Evolutionary conservation across 257 asterid species (phyloP).

Genomic region (Gynochthodes officinalis): DNA sequence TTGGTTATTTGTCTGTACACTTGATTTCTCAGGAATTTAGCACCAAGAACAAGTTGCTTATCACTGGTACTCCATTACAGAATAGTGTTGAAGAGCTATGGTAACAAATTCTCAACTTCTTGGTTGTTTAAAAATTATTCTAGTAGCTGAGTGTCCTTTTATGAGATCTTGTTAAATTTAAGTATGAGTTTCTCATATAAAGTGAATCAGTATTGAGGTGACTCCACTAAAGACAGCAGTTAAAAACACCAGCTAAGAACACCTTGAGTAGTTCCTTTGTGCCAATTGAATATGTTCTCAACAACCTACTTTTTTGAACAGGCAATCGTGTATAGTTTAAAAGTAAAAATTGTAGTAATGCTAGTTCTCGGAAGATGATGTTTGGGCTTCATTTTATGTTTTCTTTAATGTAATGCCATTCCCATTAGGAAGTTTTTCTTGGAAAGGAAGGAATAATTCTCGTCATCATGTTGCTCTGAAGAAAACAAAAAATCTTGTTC

Average conservation of each 20-base stretch:
- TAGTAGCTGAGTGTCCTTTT: not conserved
- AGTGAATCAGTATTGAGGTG: not conserved
- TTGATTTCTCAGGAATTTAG: constrained; percentile 69
- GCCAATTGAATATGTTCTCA: not conserved
- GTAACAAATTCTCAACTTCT: constrained; percentile 31
- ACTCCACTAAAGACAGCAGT: not conserved
- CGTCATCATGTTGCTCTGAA: not conserved
- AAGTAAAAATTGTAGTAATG: not conserved
- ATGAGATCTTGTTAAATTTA: not conserved
- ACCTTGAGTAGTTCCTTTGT: not conserved
- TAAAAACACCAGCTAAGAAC: too few species aligned
- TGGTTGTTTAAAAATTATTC: not conserved
- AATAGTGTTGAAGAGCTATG: constrained; percentile 99
- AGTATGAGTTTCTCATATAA: constrained; percentile 5
- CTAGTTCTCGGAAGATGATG: not conserved
- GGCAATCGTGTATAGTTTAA: not conserved
- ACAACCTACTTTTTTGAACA: not conserved
- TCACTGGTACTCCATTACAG: constrained; percentile 97
- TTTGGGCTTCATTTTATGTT: not conserved
- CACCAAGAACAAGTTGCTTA: constrained; percentile 95
- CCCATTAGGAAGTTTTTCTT: not conserved
- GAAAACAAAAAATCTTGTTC: not conserved
- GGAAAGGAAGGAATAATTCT: not conserved
- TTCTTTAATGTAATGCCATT: not conserved
- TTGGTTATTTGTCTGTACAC: constrained; percentile 7